Percentiles rank a stretch among this genome's conserved stretches.
phyloP scores from a whole-genome alignment of 2,329 filamentous ascomycete genomes.

The Emmonsiellopsis sp. region DNA sequence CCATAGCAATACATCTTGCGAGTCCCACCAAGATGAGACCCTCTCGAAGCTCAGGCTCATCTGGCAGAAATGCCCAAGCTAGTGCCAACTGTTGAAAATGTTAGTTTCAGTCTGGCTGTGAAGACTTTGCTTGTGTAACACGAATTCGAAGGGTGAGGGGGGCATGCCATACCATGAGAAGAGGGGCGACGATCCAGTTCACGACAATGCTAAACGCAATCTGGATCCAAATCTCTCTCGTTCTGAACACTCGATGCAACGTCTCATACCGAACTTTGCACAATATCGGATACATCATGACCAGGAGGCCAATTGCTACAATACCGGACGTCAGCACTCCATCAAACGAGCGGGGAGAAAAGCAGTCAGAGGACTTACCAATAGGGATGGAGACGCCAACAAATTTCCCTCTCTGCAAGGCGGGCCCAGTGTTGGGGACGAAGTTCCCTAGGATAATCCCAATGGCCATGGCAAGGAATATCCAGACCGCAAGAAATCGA shows the following conservation, averaged over 20 bases:
- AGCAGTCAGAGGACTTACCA: constrained; percentile 35
- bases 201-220: constrained; percentile 66
- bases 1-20: constrained; percentile 84
- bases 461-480: constrained; percentile 66
- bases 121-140: not conserved
- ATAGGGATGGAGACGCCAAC: constrained; percentile 62
- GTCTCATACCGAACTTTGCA: constrained; percentile 78
- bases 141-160: not conserved
- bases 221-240: constrained; percentile 63
- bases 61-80: constrained; percentile 46
- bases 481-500: constrained; percentile 61
- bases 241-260: constrained; percentile 56
- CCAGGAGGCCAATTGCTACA: constrained; percentile 64
- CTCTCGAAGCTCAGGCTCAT: constrained; percentile 42
- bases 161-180: constrained; percentile 59
- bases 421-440: constrained; percentile 51
- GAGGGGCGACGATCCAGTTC: constrained; percentile 76
- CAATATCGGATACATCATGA: constrained; percentile 93
- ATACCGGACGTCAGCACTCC: not conserved
- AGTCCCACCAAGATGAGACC: constrained; percentile 76
- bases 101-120: not conserved
- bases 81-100: constrained; percentile 34
- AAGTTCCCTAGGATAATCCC: constrained; percentile 72
- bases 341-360: not conserved
- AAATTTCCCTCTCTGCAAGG: constrained; percentile 62